Evolutionary conservation across 2,329 filamentous ascomycete genomes (phyloP), one percentile per base, ranked within the genome.

Genomic region (Fonsecaea pugnacius): DNA sequence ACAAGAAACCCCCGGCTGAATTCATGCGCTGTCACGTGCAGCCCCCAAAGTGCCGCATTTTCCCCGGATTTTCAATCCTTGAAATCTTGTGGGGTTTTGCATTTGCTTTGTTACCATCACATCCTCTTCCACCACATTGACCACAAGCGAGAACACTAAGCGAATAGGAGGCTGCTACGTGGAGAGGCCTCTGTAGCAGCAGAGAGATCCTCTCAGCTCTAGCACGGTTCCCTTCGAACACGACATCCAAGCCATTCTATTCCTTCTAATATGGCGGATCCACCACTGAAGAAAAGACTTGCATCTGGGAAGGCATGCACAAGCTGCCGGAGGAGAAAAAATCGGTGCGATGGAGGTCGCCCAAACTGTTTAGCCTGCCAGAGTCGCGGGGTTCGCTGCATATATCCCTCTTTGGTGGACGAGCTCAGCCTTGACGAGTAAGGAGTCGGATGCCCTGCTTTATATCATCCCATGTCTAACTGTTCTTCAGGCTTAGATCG

Each of bases 301-400:
- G 53, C 35, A 3, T 56, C 53, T 43, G 53, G 53, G 32, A 56
- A 43, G 43, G 53, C 55, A 48, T 33, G 53, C 55, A 48, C 36
- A 33, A 58, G n/a, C 55, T 58, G 55, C 16, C 55, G 55, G 6
- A 48, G 10, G 38, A 58, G 55, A 30, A 58, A 58, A 18, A 58
- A 58, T 32, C 55, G 55, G 6, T 58, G 55, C 14, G 55, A 58
- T 27, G 55, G 38, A 27, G 32, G 12, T 36, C 55, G 55, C 7
- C 55, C 55, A 12, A 21, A 14, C 6, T 58, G 55, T 16, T 16
- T 14, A 2, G 12, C 36, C 4, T 58, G 55, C 27, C 38, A 46
- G 9, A 35, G 24, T 16, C 55, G 55, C 2, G 40, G 40, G 24
- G 27, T 8, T 12, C 30, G 3, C n/a, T 58, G 55, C 24, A 6